Base-by-base conservation (phyloP, 2,329 filamentous ascomycete species). In the Gyromitra esculenta region DNA sequence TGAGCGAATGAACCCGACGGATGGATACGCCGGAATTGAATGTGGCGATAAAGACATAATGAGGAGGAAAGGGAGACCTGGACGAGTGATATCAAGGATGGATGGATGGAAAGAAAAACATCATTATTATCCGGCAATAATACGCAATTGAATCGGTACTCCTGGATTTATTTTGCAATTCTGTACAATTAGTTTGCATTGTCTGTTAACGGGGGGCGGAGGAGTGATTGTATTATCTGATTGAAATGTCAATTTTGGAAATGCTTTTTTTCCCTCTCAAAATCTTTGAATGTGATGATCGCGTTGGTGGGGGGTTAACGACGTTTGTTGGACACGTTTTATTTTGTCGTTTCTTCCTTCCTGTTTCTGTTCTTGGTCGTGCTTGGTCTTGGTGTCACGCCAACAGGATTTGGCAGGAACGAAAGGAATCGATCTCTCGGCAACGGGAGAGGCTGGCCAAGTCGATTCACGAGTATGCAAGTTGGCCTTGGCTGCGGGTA, bases 221-320 rank as follows among this genome's bases (percentile, higher is more conserved):
- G 18, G 48, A n/a, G 48, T 52, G 15, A 52, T 21, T 52, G 48
- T 52, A 52, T 52, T 52, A 52, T 52, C 48, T 52, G 48, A 52
- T 52, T 52, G 48, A 52, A 45, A 52, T 52, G 48, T 25, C 48
- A 45, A 45, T 45, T 13, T 9, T 52, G 48, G 48, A 45, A 45
- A 52, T 52, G 48, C 18, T 52, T 52, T 25, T 13, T 5, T 13
- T 13, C 9, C 41, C 41, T 6, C 41, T 11, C 41, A 3, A 9
- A 15, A 45, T 15, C 9, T 45, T 15, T 4, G 15, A 45, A 45
- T 31, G 25, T 31, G 25, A 31, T 31, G 25, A 4, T 31, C 25
- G 25, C 4, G 25, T 31, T 31, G 25, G 25, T 4, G 25, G 25
- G 2, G 25, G 25, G 25, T 31, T 31, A 31, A 31, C 25, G 25